Evolutionary conservation across 2,329 filamentous ascomycete genomes (phyloP).

Genomic region (Colletotrichum lini): DNA sequence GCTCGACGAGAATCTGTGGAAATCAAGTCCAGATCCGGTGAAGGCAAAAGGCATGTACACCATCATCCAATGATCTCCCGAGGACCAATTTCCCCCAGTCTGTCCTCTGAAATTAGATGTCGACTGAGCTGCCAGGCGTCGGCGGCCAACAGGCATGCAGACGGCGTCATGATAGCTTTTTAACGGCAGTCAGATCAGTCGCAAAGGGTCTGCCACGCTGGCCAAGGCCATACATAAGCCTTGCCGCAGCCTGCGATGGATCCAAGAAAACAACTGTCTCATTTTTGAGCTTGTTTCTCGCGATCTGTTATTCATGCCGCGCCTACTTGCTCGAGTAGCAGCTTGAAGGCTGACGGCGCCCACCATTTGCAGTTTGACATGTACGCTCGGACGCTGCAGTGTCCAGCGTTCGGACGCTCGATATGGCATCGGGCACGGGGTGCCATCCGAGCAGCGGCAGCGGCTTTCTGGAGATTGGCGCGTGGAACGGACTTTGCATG

Average conservation of each 20-base stretch:
- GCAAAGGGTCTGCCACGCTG: not conserved
- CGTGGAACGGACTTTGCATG: not conserved
- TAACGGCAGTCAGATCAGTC: not conserved
- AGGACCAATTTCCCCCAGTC: not conserved
- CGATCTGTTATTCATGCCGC: not conserved
- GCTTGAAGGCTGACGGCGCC: constrained; percentile 13
- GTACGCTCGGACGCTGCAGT: constrained; percentile 36
- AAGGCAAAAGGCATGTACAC: not conserved
- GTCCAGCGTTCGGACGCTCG: constrained; percentile 26
- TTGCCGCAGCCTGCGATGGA: not conserved
- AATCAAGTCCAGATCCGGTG: not conserved
- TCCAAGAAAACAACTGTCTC: not conserved
- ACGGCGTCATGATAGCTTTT: constrained; percentile 19
- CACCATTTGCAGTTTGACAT: constrained; percentile 29
- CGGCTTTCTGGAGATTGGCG: not conserved
- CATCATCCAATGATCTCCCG: constrained; percentile 8
- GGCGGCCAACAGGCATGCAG: constrained; percentile 8
- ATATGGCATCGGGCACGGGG: constrained; percentile 12
- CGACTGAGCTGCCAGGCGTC: not conserved
- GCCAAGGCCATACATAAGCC: not conserved
- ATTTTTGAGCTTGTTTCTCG: constrained; percentile 13
- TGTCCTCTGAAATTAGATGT: not conserved
- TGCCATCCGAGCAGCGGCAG: constrained; percentile 26
- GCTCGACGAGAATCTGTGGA: not conserved
- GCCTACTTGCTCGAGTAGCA: not conserved